Evolutionary conservation across 139 green algal genomes (phyloP), one percentile per base, ranked within the genome.

Genomic region (Micractinium conductrix): DNA sequence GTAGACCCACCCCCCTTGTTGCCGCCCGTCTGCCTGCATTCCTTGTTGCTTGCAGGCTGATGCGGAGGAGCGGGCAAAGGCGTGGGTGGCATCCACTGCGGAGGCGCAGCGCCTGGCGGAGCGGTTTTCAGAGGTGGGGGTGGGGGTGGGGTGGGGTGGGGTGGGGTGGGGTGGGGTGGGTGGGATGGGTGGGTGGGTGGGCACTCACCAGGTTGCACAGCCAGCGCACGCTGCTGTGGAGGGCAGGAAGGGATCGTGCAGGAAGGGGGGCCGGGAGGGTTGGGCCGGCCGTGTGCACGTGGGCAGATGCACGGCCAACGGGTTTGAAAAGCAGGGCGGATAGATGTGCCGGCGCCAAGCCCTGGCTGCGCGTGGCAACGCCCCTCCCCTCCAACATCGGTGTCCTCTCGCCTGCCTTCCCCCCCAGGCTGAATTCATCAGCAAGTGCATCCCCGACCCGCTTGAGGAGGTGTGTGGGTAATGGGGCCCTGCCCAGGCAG

Each of bases 381-480:
- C 2, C 58, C 9, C 24, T 35, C 26, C 6, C 24, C 10, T 26
- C 6, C 58, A 35, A 35, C 58, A 16, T 26, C 24, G 19, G 1
- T 26, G 2, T 8, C 55, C 55, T 19, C 21, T 17, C 14, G 21
- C 9, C 55, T 63, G 55, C 33, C 53, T 80, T 65, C 14, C 9
- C 33, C 28, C 17, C 14, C 80, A 81, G 76, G 85, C 63, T 12
- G 85, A 88, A 40, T 88, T 88, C 67, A 81, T 88, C 9, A 78
- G 48, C 24, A 82, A 86, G 58, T 19, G 86, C 17, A 44, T 88
- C 7, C 85, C 85, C n/a, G 85, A 88, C 44, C 75, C 75, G 5
- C 71, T 88, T 28, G 84, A 88, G 62, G 37, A 74, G n/a, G n/a
- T n/a, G n/a, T n/a, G n/a, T n/a, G n/a, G n/a, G n/a, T n/a, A n/a